Base-by-base conservation (phyloP, 257 asterid genomes). In the Solanum chiquidenum region DNA sequence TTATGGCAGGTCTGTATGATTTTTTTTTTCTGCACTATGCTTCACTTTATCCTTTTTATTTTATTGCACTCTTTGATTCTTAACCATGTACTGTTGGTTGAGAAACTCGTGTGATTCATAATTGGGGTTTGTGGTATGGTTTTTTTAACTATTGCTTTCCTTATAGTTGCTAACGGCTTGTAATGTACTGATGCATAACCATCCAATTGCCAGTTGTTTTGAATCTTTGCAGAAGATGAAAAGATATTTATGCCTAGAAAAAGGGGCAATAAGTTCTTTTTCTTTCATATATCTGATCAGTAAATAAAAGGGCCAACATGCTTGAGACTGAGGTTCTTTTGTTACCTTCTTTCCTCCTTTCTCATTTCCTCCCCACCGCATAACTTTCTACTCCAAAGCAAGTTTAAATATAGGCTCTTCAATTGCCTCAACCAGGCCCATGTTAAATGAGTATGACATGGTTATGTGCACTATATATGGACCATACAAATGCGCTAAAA, bases 1-100 rank as follows among this genome's bases (percentile, higher is more conserved):
- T 84, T 62, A 89, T 89, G 93, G 91, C 92, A 93, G 99, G 98
- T 96, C 35, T 75, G 89, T 83, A 88, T 84, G 69, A 80, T 80
- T 18, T 13, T 18, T 46, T n/a, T 77, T 44, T 49, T 31, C 12
- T 80, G 25, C 62, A 49, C 38, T 49, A 49, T 80, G 69, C 69
- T 29, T 80, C 85, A 49, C 69, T 16, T 80, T 80, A 10, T 80
- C 68, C 85, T 80, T 31, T 80, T 20, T 46, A 80, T 80, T 80
- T 29, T 80, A 29, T 31, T 46, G 38, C 21, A 80, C 69, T 80
- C 85, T 80, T 16, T 29, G 42, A 31, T 80, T 46, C 37, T 80
- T 80, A 46, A 29, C 42, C 85, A 80, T 46, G 42, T 29, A 80
- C 68, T 80, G 85, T 29, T 80, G 40, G 85, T 29, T 29, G 68